Base-by-base conservation (phyloP, 2,329 filamentous ascomycete genomes). In the Botrytis porri region DNA sequence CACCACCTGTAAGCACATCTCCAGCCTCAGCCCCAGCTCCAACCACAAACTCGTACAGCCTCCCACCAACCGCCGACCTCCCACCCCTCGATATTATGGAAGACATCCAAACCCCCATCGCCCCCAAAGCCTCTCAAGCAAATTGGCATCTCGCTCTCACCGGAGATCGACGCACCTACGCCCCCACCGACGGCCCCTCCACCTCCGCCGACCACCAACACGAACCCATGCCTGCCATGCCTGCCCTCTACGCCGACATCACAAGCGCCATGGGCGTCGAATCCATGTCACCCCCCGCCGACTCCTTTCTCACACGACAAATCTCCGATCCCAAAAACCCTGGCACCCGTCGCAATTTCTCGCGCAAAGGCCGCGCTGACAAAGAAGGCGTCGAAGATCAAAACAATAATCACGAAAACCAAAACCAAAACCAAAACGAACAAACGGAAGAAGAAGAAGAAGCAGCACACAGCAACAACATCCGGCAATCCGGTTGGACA, bases 141-240 rank as follows among this genome's bases (percentile, higher is more conserved):
- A 67, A 67, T 37, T 72, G 70, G 70, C 70, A 72, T 12, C 51
- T 72, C 10, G 70, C 70, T n/a, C 29, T 72, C 7, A 72, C 70
- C 2, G 70, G 70, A 32, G 62, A 72, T 43, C 70, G 62, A 14
- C 61, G 70, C 29, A 72, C 62, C 20, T 72, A 72, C 48, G 37
- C 62, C 9, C 70, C 70, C 29, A 14, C 70, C 14, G 70, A 67
- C 32, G 29, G 25, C 25, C 48, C 29, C 8, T 37, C 22, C 22
- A 29, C 39, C 3, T 66, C 37, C 37, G 16, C n/a, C n/a, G 12
- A 37, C 29, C 48, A 72, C 51, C 43, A 71, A 10, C 48, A 72
- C 39, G 70, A 60, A 22, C 70, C 70, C 16, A 67, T 72, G 51
- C 51, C 70, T 12, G 63, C 51, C 9, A 67, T 72, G 25, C 70